Percentiles rank a stretch among this genome's conserved stretches.
Evolutionary conservation across 139 green algal species (phyloP).

Genomic region (Coelastrella sp.): DNA sequence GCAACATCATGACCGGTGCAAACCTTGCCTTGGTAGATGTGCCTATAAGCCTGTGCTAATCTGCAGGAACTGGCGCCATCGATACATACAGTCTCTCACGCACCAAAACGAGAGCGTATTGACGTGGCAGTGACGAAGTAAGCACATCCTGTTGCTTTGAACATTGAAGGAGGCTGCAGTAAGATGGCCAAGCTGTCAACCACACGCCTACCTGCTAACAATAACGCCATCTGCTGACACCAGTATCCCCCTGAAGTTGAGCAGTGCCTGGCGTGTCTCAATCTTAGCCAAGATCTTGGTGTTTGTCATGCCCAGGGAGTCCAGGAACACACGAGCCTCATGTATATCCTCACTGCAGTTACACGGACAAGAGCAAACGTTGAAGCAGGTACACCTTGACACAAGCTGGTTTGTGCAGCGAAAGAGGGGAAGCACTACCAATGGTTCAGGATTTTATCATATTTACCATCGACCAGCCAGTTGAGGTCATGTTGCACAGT

Average conservation of each 20-base stretch:
- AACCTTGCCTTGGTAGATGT: too few relatives aligned
- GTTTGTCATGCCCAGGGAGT: slow-evolving; percentile 69
- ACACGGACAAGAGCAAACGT: background rate
- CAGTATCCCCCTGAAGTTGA: slow-evolving; percentile 84
- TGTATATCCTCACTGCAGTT: slow-evolving; percentile 78
- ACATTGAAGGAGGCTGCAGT: too few relatives aligned
- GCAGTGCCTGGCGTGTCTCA: slow-evolving; percentile 74
- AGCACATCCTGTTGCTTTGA: too few relatives aligned
- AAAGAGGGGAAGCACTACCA: background rate
- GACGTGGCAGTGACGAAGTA: too few relatives aligned
- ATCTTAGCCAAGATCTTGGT: slow-evolving; percentile 90
- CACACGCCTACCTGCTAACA: slow-evolving; percentile 62
- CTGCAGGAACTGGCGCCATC: too few relatives aligned
- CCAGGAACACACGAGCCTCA: slow-evolving; percentile 82
- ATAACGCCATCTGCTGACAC: slow-evolving; percentile 88
- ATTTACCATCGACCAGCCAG: too few relatives aligned
- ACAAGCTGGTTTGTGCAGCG: background rate
- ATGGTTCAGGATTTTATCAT: background rate
- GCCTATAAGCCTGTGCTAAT: too few relatives aligned
- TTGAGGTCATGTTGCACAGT: too few relatives aligned
- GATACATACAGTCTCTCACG: too few relatives aligned
- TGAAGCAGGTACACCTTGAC: background rate
- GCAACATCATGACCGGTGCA: too few relatives aligned
- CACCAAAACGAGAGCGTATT: too few relatives aligned
- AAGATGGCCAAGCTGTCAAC: too few relatives aligned